These are phyloP conservation scores for Cymbomonas tetramitiformis DNA, from an alignment of 139 green algal species.

Conservation along the genomic window DNA sequence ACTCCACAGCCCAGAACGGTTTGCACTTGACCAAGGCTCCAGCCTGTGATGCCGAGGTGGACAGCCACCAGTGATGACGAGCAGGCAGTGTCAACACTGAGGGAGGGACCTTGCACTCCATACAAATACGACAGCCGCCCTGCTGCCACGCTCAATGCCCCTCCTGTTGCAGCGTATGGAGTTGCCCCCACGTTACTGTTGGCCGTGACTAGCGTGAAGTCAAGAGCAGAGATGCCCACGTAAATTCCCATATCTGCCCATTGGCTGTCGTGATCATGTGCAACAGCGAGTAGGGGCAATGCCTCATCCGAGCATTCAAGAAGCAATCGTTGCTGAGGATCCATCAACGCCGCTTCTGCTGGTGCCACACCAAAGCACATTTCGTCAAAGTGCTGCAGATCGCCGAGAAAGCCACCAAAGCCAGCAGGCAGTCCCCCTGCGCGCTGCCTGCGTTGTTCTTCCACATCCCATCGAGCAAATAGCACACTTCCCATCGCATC, in stretches of 20 bases:
- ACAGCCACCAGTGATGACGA: constrained; percentile 64
- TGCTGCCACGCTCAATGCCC: constrained; percentile 38
- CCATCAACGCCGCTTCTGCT: background rate
- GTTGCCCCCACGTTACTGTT: background rate
- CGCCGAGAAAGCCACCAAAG: constrained; percentile 50
- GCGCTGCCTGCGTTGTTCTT: background rate
- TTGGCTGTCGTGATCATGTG: background rate
- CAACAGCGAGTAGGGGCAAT: background rate
- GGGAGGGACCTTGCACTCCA: constrained; percentile 24
- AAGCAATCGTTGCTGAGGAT: constrained; percentile 29
- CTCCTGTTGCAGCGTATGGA: constrained; percentile 5
- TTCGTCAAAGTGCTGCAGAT: constrained; percentile 49
- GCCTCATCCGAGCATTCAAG: background rate
- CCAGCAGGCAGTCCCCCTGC: constrained; percentile 16
- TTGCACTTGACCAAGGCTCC: constrained; percentile 3
- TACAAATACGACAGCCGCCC: constrained; percentile 38
- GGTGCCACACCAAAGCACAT: background rate
- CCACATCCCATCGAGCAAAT: too few species aligned
- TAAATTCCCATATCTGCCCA: background rate
- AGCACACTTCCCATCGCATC: too few species aligned
- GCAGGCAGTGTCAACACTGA: constrained; percentile 54
- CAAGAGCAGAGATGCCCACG: constrained; percentile 14
- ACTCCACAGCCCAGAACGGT: constrained; percentile 35
- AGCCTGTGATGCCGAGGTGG: constrained; percentile 31
- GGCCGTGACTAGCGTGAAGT: constrained; percentile 2